phyloP scores from a whole-genome alignment of 2,329 filamentous ascomycete genomes.

The Sclerotinia borealis region DNA sequence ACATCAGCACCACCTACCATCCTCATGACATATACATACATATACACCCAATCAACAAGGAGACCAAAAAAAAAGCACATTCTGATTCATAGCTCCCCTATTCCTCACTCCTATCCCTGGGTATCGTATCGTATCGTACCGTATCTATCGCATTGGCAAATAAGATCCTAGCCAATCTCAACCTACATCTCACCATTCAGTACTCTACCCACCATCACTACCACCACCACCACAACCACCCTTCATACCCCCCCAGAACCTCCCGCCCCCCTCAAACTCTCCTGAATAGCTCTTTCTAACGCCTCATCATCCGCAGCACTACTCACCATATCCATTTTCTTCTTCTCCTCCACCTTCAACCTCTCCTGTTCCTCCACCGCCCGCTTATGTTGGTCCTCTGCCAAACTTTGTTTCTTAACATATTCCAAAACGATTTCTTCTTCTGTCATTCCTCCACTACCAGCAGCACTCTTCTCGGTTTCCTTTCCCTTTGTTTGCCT shows the following conservation, averaged over 20 bases:
- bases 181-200: too few relatives aligned
- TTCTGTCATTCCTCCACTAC: constrained; percentile 41
- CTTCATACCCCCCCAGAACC: constrained; percentile 1
- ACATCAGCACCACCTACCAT: not conserved
- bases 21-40: not conserved
- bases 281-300: constrained; percentile 47
- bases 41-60: not conserved
- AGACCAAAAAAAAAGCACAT: not conserved
- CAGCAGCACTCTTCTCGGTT: not conserved
- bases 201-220: not conserved
- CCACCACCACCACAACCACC: not conserved
- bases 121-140: not conserved
- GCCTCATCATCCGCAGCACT: constrained; percentile 48
- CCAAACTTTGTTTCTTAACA: constrained; percentile 68
- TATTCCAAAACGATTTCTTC: constrained; percentile 72
- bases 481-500: not conserved
- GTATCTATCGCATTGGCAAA: not conserved
- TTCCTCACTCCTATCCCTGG: not conserved
- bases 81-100: not conserved
- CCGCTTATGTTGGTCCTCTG: constrained; percentile 51
- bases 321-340: not conserved
- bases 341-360: constrained; percentile 4
- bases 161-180: not conserved
- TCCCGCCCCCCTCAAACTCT: constrained; percentile 42
- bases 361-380: constrained; percentile 13